Percentiles rank a stretch among this genome's conserved stretches.
These are phyloP conservation scores for Lyophyllum shimeji DNA, from an alignment of 768 basidiomycete genomes.

Conservation along the genomic window DNA sequence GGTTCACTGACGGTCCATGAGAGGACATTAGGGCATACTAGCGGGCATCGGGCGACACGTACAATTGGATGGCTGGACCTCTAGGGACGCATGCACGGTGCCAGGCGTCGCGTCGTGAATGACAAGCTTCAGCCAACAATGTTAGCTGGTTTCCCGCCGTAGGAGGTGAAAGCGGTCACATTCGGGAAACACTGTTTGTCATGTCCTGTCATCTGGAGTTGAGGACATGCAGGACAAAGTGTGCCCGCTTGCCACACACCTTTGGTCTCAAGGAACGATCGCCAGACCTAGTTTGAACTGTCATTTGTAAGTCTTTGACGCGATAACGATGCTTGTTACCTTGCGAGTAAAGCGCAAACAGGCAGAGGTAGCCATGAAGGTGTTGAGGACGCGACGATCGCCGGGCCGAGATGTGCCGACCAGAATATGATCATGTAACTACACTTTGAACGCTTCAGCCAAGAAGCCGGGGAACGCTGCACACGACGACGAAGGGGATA, in stretches of 20 bases:
- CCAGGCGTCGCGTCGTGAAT: slow-evolving; percentile 72
- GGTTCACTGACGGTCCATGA: slow-evolving; percentile 55
- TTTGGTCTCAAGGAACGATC: slow-evolving; percentile 73
- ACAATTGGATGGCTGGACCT: slow-evolving; percentile 77
- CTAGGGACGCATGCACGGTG: slow-evolving; percentile 64
- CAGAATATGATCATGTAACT: background rate
- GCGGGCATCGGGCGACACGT: slow-evolving; percentile 19
- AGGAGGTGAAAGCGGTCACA: slow-evolving; percentile 34
- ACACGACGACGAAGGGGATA: background rate
- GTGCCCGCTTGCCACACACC: slow-evolving; percentile 36
- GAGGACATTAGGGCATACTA: background rate
- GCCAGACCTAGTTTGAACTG: slow-evolving; percentile 62
- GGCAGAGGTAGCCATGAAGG: slow-evolving; percentile 50
- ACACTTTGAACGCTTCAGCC: too few relatives aligned
- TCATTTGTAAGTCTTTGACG: background rate
- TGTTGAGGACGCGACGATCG: background rate
- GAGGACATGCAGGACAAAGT: background rate
- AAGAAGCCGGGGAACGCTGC: background rate
- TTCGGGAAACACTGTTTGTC: slow-evolving; percentile 80
- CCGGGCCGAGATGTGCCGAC: background rate
- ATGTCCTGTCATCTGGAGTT: slow-evolving; percentile 53
- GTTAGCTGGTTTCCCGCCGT: background rate
- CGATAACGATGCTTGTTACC: slow-evolving; percentile 32
- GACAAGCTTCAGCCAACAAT: slow-evolving; percentile 44
- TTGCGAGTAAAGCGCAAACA: slow-evolving; percentile 70